phyloP scores from a whole-genome alignment of 1,284 basidiomycete species.

The Naganishia sp. region DNA sequence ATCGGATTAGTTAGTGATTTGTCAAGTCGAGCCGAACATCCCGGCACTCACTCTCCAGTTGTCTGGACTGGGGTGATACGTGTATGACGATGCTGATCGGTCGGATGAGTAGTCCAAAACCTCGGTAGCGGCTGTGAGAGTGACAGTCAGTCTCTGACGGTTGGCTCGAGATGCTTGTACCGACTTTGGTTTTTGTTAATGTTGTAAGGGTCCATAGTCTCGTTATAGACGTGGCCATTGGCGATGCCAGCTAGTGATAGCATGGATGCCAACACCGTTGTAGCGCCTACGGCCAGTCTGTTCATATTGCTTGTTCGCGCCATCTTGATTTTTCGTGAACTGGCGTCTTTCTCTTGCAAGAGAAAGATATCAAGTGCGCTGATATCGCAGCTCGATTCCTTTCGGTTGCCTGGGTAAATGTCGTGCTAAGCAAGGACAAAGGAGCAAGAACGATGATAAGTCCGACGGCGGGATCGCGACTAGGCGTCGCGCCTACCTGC shows the following conservation, averaged over 20 bases:
- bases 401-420: neutral
- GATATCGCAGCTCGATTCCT: neutral
- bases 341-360: neutral
- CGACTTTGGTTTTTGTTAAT: slow-evolving; percentile 72
- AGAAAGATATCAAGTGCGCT: neutral
- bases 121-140: slow-evolving; percentile 58
- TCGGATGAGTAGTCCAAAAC: slow-evolving; percentile 69
- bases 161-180: slow-evolving; percentile 24
- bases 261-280: slow-evolving; percentile 19
- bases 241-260: slow-evolving; percentile 11
- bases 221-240: slow-evolving; percentile 58
- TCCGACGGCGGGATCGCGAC: slow-evolving; percentile 3
- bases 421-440: neutral
- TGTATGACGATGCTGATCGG: slow-evolving; percentile 67
- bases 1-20: neutral
- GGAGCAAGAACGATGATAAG: neutral
- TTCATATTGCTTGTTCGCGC: slow-evolving; percentile 23
- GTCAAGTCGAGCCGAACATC: no score
- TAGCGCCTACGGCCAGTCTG: slow-evolving; percentile 12
- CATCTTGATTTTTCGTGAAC: slow-evolving; percentile 5
- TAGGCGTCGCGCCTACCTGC: neutral
- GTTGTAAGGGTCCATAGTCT: slow-evolving; percentile 76
- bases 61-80: slow-evolving; percentile 73
- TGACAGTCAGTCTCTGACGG: neutral
- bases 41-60: slow-evolving; percentile 69